phyloP scores from a whole-genome alignment of 73 alveolate species.

The Breviolum minutum region DNA sequence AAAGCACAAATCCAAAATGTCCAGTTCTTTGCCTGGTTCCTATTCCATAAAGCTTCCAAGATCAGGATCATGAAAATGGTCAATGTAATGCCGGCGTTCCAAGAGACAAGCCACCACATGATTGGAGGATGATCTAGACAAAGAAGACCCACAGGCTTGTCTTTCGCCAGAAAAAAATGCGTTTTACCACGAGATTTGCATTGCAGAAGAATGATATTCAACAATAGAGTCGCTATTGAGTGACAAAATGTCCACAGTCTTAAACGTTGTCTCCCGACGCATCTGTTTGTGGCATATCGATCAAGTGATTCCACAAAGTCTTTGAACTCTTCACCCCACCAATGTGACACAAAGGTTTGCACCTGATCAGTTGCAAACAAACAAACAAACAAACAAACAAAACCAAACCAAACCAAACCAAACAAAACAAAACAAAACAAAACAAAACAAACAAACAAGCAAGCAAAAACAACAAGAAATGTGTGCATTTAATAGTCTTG shows the following conservation, averaged over 20 bases:
- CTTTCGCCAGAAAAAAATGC: too few relatives aligned
- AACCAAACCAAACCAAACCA: too few relatives aligned
- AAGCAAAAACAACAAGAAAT: too few relatives aligned
- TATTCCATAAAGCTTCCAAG: background rate
- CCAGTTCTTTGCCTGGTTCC: background rate
- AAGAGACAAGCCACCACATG: background rate
- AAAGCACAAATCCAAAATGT: constrained; percentile 63
- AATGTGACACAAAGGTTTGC: constrained; percentile 71
- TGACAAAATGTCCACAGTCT: constrained; percentile 5
- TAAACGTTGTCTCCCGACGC: constrained; percentile 9
- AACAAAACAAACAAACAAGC: too few relatives aligned
- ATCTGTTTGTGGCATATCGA: background rate
- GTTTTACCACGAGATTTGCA: too few relatives aligned
- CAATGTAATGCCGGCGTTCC: background rate
- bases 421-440: too few relatives aligned
- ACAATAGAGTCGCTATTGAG: background rate
- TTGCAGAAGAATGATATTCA: background rate
- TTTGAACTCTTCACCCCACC: constrained; percentile 79
- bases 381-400: too few relatives aligned
- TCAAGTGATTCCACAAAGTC: background rate
- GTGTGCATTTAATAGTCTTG: too few relatives aligned
- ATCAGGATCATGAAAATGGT: background rate
- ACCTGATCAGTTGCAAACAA: too few relatives aligned
- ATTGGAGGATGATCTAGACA: background rate
- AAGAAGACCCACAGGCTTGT: background rate